These are phyloP conservation scores for Cladophialophora yegresii DNA, from an alignment of 2,329 filamentous ascomycete genomes.

Conservation along the genomic window DNA sequence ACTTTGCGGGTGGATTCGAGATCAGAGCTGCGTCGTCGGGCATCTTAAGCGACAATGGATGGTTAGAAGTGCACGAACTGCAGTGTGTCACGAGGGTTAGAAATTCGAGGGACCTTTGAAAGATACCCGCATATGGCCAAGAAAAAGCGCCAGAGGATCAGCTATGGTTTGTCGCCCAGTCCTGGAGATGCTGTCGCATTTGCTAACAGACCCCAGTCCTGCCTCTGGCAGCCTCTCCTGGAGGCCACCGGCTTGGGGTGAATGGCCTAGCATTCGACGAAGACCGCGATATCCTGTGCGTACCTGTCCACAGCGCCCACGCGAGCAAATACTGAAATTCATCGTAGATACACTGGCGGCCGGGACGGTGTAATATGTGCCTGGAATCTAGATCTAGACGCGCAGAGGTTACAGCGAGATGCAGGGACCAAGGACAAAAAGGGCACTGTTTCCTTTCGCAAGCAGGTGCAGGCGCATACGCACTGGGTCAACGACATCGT, in stretches of 20 bases:
- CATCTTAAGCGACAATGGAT: conserved; percentile 19
- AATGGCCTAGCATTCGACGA: conserved; percentile 90
- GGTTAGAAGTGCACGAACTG: conserved; percentile 13
- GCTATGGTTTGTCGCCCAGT: conserved; percentile 59
- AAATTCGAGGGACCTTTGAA: conserved; percentile 9
- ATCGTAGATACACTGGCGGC: conserved; percentile 82
- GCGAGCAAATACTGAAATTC: conserved; percentile 29
- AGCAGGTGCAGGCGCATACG: conserved; percentile 78
- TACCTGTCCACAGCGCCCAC: conserved; percentile 23
- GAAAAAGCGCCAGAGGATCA: conserved; percentile 69
- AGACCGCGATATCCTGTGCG: conserved; percentile 82
- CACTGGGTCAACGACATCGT: conserved; percentile 96
- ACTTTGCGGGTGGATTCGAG: neutral
- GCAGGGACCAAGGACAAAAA: conserved; percentile 37
- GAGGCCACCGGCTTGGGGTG: conserved; percentile 89
- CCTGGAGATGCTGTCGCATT: neutral
- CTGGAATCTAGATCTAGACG: conserved; percentile 81
- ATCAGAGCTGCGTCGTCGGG: conserved; percentile 6
- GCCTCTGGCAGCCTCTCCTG: conserved; percentile 70
- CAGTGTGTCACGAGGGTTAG: conserved; percentile 13
- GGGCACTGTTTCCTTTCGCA: conserved; percentile 56
- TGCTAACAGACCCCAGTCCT: conserved; percentile 56
- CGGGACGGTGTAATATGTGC: conserved; percentile 94
- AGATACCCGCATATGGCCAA: conserved; percentile 57
- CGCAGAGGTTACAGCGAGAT: conserved; percentile 42